These are phyloP conservation scores for Marasmius tenuissimus DNA, from an alignment of 1,284 basidiomycete species.

Conservation along the genomic window DNA sequence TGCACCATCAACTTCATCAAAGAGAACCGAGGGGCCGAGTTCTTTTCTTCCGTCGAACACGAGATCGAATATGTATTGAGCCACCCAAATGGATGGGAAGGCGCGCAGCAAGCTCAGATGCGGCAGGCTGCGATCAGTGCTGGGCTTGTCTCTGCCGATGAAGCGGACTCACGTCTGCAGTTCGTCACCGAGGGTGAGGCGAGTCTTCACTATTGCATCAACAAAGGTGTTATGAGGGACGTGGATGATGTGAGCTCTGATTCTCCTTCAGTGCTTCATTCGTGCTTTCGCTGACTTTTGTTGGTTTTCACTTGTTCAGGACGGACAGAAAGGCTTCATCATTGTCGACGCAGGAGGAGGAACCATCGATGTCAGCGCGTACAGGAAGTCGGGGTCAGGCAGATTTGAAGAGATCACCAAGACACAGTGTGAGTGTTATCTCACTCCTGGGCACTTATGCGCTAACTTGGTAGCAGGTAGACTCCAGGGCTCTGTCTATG, in stretches of 20 bases:
- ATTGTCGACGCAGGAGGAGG: slow-evolving; percentile 57
- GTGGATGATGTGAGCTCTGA: slow-evolving; percentile 33
- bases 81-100: slow-evolving; percentile 31
- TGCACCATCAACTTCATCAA: slow-evolving; percentile 36
- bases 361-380: slow-evolving; percentile 35
- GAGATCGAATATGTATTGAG: slow-evolving; percentile 22
- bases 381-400: slow-evolving; percentile 9
- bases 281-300: not conserved
- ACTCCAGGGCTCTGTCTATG: slow-evolving; percentile 35
- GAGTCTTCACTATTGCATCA: slow-evolving; percentile 46
- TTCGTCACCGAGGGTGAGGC: slow-evolving; percentile 55
- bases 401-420: slow-evolving; percentile 37
- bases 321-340: slow-evolving; percentile 36
- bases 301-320: slow-evolving; percentile 15
- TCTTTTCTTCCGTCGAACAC: slow-evolving; percentile 13
- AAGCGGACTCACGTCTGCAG: slow-evolving; percentile 32
- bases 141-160: slow-evolving; percentile 18
- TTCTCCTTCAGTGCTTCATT: not conserved
- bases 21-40: slow-evolving; percentile 8
- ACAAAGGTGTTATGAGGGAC: slow-evolving; percentile 35
- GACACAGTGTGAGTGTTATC: slow-evolving; percentile 36
- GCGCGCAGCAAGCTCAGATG: slow-evolving; percentile 27
- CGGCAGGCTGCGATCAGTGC: slow-evolving; percentile 25
- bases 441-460: slow-evolving; percentile 12
- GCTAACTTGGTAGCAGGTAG: slow-evolving; percentile 17